Evolutionary conservation across 352 stramenopile species (phyloP), one percentile per base, ranked within the genome.

Genomic region (Phytophthora citrophthora): DNA sequence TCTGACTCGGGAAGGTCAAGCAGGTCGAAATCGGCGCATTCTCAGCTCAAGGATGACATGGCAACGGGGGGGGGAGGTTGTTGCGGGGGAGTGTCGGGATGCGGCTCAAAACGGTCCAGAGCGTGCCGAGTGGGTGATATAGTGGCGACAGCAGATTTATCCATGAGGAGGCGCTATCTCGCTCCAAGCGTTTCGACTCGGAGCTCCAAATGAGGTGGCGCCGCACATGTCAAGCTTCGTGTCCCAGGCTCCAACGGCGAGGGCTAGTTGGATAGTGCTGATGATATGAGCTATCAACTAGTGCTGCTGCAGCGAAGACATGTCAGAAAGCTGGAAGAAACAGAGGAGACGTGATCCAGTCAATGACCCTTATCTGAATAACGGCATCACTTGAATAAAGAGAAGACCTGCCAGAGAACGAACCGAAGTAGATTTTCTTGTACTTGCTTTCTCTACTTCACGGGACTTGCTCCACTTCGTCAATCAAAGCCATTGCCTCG

Each of bases 111-210:
- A 27, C 48, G 6, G 59, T 54, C 60, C 60, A 68, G 60, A n/a
- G 41, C 29, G 11, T 2, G 16, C 26, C 7, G 32, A 34, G 48
- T 10, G 41, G 24, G 47, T 49, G 58, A 48, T 59, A 59, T 24
- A 43, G 16, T 67, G 59, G 34, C 53, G 53, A 36, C 52, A 57
- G 61, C 32, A 58, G 27, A 69, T 63, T 69, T 63, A 69, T 63
- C 44, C 27, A 18, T 29, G 39, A 47, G 24, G 18, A 56, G 46
- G 10, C 44, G 60, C 45, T 56, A 31, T 45, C 31, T 13, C 16
- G 16, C 10, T 54, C 46, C 40, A 45, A 48, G 52, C 38, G 41
- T 26, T 65, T 59, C 48, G 46, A 20, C 24, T 27, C 27, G 24
- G 26, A n/a, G 51, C 3, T 34, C 44, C 41, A 38, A 62, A 54